Base-by-base conservation (phyloP, 1,284 basidiomycete genomes). In the Trametes versicolor region DNA sequence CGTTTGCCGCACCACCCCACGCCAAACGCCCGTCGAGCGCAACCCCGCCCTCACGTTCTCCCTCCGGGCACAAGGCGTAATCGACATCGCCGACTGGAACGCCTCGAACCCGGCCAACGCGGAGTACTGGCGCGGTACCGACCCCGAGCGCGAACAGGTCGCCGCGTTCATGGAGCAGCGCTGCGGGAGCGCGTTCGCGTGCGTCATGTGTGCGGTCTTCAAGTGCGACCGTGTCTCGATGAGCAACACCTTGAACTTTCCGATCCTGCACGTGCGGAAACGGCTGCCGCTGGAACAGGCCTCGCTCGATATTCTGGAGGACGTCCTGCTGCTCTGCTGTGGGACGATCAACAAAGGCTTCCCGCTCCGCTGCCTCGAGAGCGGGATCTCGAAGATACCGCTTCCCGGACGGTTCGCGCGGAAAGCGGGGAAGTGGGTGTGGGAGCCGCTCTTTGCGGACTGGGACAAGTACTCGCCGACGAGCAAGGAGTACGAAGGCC, bases 381-480 rank as follows among this genome's bases (percentile, higher is more conserved):
- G 57, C 34, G 17, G 25, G 15, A 13, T n/a, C 34, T 58, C 57
- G 23, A 23, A 36, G 32, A 49, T 58, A 27, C 57, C 57, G 12
- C 34, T 58, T 7, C 57, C 57, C 2, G 57, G 57, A 23, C 34
- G 36, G 13, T 58, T 58, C 36, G 12, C 23, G 23, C 57, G 57
- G 21, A 58, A 21, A n/a, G 32, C 36, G 6, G 57, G 57, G 36
- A 58, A 50, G 15, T 58, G 57, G 57, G 21, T 50, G 1, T 58
- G 57, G 57, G 57, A 50, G 34, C 47, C 57, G 21, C 47, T 50
- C 47, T 58, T 58, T 34, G 47, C 21, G 7, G 47, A 50, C 17
- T 58, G 57, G 57, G 57, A 58, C 47, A 36, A 58, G 23, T 58
- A 50, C 17, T 58, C 57, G 32, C 47, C 57, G 23, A 58, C 57